Evolutionary conservation across 1,284 basidiomycete species (phyloP).

Genomic region (Ceratobasidium theobromae): DNA sequence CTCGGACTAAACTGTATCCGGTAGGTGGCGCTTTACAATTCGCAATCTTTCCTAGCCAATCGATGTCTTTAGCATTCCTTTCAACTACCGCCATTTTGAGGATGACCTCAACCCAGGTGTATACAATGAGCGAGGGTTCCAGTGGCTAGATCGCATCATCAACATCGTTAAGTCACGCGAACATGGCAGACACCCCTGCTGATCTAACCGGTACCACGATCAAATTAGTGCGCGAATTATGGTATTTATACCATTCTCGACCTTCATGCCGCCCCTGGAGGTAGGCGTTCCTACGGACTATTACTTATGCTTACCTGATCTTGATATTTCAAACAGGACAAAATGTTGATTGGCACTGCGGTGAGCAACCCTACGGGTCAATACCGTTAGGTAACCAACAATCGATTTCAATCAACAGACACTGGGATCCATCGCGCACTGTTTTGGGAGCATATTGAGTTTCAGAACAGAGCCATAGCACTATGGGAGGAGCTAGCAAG

Average conservation of each 20-base stretch:
- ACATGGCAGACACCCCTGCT: too few relatives aligned
- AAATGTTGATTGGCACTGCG: constrained; percentile 39
- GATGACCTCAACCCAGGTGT: constrained; percentile 61
- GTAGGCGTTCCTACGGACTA: background rate
- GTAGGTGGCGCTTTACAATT: background rate
- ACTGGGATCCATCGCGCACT: constrained; percentile 38
- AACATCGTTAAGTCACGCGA: constrained; percentile 42
- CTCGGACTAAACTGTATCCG: constrained; percentile 46
- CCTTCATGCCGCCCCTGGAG: constrained; percentile 50
- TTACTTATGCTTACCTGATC: background rate
- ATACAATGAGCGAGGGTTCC: constrained; percentile 53
- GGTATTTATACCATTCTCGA: constrained; percentile 60
- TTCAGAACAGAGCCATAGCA: constrained; percentile 47
- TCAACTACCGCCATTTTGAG: constrained; percentile 70
- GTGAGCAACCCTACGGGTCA: constrained; percentile 2
- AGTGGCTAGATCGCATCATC: constrained; percentile 62
- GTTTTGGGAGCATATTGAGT: constrained; percentile 50
- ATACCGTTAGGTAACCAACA: background rate
- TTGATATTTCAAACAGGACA: constrained; percentile 34
- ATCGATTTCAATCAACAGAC: constrained; percentile 28
- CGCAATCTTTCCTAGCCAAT: background rate
- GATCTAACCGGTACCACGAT: too few relatives aligned
- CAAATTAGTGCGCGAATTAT: constrained; percentile 52
- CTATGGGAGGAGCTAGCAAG: constrained; percentile 48
- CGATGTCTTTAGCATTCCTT: constrained; percentile 46